phyloP scores from a whole-genome alignment of 2,329 filamentous ascomycete genomes.

The Fusarium piperis region DNA sequence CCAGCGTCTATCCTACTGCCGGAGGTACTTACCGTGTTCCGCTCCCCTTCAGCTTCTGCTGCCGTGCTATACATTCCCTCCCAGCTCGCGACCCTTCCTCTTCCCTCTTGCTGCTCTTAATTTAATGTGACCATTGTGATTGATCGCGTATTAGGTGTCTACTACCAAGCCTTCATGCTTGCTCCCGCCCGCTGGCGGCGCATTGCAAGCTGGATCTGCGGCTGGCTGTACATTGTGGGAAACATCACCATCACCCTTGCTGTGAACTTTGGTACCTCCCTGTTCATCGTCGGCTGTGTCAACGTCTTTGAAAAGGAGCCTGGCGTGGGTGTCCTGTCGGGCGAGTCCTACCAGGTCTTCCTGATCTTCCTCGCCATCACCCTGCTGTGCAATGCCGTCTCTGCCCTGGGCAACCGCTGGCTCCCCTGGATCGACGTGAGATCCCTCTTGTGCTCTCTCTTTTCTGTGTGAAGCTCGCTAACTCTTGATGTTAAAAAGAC shows the following conservation, averaged over 20 bases:
- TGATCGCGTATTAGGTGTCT: slow-evolving; percentile 59
- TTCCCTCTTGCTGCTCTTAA: not conserved
- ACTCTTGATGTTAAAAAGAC: slow-evolving; percentile 56
- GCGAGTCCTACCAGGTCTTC: slow-evolving; percentile 71
- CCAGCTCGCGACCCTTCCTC: not conserved
- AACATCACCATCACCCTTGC: slow-evolving; percentile 85
- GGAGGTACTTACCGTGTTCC: slow-evolving; percentile 59
- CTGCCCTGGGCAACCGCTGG: slow-evolving; percentile 72
- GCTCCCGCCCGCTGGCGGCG: slow-evolving; percentile 68
- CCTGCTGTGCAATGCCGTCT: slow-evolving; percentile 71
- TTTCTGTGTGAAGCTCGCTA: slow-evolving; percentile 1
- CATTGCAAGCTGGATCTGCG: slow-evolving; percentile 75
- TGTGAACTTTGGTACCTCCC: slow-evolving; percentile 82
- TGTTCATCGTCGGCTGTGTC: slow-evolving; percentile 66
- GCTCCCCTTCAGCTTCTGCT: not conserved
- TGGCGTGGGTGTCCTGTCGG: slow-evolving; percentile 56
- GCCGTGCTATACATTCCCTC: not conserved
- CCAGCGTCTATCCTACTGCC: slow-evolving; percentile 79
- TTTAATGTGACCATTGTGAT: slow-evolving; percentile 23
- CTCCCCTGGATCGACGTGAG: slow-evolving; percentile 76
- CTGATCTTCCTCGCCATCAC: slow-evolving; percentile 77
- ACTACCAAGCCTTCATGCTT: slow-evolving; percentile 83
- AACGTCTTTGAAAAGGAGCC: slow-evolving; percentile 62
- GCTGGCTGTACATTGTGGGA: slow-evolving; percentile 80
- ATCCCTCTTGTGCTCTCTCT: not conserved